Base-by-base conservation (phyloP, 805 yeast genomes). In the Barnettozyma californica region DNA sequence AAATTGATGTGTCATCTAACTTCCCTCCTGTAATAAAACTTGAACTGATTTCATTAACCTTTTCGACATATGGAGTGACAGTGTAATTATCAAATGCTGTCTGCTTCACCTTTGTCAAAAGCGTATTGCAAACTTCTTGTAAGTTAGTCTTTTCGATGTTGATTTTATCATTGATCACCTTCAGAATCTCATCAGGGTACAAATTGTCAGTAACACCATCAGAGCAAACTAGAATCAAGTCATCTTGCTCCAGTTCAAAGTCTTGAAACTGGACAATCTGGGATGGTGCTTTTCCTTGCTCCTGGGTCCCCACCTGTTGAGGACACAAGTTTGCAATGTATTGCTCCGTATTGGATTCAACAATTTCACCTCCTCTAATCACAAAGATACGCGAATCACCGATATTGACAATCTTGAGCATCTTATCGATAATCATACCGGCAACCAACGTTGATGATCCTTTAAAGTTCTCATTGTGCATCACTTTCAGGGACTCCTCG, bases 201-300 rank as follows among this genome's bases (percentile, higher is more conserved):
- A 77, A 60, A 53, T 77, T 77, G 57, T 77, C 83, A 1, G 78
- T 69, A 9, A 77, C 69, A 1, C 83, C 83, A 57, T 77, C 83
- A 1, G 80, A 74, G 50, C 80, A 75, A 50, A 76, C 53, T 18
- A 77, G 58, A 1, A 77, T 57, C 10, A 76, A 54, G 53, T 77
- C 83, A 41, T 68, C 63, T 36, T 65, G 69, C 43, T 67, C 50
- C 11, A 77, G 51, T 41, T 68, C 64, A 34, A 73, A 58, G 10
- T 74, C 68, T 37, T 67, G 70, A 25, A 71, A 73, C 68, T 76
- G 68, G 2, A 77, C 80, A 51, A 76, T 64, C 37, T 70, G 68
- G 5, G 78, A 74, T 2, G 83, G 83, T 26, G 71, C 45, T 43
- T 63, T 59, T 14, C 58, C 60, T 25, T 68, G 56, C 6, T 75